Evolutionary conservation across 352 stramenopile genomes (phyloP).

Genomic region (Phytophthora colocasiae): DNA sequence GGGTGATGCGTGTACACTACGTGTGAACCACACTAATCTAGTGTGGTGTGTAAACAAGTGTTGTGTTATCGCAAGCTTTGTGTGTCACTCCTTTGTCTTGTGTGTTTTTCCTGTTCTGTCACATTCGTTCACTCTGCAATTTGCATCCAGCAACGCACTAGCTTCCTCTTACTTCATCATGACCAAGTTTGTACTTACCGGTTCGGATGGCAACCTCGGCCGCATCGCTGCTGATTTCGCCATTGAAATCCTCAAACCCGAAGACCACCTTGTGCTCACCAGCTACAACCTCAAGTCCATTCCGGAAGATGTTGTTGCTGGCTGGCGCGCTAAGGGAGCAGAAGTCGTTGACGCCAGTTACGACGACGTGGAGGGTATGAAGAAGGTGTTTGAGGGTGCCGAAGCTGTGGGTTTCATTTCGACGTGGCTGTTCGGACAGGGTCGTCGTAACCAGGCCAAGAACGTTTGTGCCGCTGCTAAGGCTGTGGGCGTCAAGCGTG

Average conservation of each 20-base stretch:
- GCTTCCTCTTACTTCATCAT: not conserved
- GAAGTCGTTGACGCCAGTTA: slow-evolving; percentile 32
- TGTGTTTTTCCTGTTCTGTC: too few species aligned
- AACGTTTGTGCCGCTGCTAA: slow-evolving; percentile 25
- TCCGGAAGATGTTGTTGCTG: slow-evolving; percentile 18
- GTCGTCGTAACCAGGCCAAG: slow-evolving; percentile 33
- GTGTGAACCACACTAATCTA: too few species aligned
- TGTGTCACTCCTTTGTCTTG: too few species aligned
- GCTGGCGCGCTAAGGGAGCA: slow-evolving; percentile 30
- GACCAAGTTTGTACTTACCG: slow-evolving; percentile 38
- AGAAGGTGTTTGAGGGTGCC: slow-evolving; percentile 27
- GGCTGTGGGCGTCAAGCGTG: slow-evolving; percentile 24
- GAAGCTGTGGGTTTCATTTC: slow-evolving; percentile 33
- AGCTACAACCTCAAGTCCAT: slow-evolving; percentile 34
- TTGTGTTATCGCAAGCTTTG: too few species aligned
- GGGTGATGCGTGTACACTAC: too few species aligned
- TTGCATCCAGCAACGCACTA: slow-evolving; percentile 10
- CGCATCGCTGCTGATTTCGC: slow-evolving; percentile 30
- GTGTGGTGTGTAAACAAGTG: too few species aligned
- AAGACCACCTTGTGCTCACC: slow-evolving; percentile 39
- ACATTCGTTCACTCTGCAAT: slow-evolving; percentile 13
- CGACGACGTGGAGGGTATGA: slow-evolving; percentile 32
- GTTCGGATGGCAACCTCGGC: slow-evolving; percentile 34
- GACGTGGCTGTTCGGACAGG: slow-evolving; percentile 36
- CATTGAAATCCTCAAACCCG: slow-evolving; percentile 32